Evolutionary conservation across 768 basidiomycete genomes (phyloP).

Genomic region (Lepiota venenata): DNA sequence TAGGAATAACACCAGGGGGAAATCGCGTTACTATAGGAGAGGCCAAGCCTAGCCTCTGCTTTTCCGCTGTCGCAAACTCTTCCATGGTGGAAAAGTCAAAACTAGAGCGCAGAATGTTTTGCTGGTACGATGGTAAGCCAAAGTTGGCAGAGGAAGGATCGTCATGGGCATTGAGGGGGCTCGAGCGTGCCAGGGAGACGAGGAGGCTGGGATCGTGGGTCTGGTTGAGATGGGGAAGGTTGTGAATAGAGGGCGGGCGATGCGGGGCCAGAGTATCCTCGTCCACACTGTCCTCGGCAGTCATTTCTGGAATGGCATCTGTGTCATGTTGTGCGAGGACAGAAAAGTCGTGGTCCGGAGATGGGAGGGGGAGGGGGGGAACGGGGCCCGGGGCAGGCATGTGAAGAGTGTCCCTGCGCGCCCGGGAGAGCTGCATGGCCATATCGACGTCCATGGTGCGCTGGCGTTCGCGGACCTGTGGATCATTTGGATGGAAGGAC

Average conservation of each 20-base stretch:
- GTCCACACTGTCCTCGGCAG: conserved; percentile 20
- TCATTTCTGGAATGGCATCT: conserved; percentile 22
- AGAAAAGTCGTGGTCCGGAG: conserved; percentile 25
- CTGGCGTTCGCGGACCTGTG: conserved; percentile 81
- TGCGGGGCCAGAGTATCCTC: conserved; percentile 19
- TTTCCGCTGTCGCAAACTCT: conserved; percentile 69
- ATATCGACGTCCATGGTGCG: conserved; percentile 93
- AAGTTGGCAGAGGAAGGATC: conserved; percentile 33
- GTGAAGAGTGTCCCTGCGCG: conserved; percentile 59
- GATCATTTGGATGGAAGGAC: conserved; percentile 66
- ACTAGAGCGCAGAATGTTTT: conserved; percentile 47
- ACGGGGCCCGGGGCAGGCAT: conserved; percentile 24
- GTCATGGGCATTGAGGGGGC: conserved; percentile 17
- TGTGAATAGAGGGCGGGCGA: conserved; percentile 24
- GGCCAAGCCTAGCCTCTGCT: conserved; percentile 55
- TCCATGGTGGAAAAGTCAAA: conserved; percentile 82
- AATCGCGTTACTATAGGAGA: conserved; percentile 41
- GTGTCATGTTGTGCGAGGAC: conserved; percentile 43
- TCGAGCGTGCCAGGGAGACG: conserved; percentile 20
- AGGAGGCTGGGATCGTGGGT: conserved; percentile 50
- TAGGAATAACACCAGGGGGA: conserved; percentile 21
- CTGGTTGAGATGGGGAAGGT: conserved; percentile 35
- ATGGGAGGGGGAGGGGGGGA: conserved; percentile 20
- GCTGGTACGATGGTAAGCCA: conserved; percentile 69
- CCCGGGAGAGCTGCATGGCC: conserved; percentile 76